phyloP scores from a whole-genome alignment of 345 rosid species.

The Rhodamnia argentea region DNA sequence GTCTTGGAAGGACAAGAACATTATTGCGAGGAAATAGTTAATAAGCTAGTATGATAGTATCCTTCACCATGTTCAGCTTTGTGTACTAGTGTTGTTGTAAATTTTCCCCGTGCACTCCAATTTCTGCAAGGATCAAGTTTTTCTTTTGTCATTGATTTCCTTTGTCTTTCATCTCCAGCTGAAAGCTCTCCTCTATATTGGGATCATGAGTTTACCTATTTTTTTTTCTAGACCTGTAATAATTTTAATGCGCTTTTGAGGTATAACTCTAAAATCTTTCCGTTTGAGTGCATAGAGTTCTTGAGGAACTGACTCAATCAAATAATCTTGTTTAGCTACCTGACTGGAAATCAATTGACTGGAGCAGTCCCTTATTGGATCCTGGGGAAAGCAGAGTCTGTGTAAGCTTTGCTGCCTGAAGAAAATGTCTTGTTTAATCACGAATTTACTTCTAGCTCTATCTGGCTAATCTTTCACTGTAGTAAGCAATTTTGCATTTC shows the following conservation, averaged over 20 bases:
- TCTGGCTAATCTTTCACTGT: not conserved
- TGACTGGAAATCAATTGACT: conserved; percentile 3
- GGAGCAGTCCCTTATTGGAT: conserved; percentile 2
- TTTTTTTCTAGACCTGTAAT: not conserved
- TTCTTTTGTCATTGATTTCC: not conserved
- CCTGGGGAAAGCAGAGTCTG: not conserved
- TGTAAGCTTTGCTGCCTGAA: not conserved
- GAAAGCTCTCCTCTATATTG: not conserved
- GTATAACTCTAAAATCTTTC: not conserved
- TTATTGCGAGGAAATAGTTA: not conserved
- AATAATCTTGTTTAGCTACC: not conserved
- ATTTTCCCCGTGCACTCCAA: not conserved
- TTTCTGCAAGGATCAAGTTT: not conserved
- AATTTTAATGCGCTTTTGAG: not conserved
- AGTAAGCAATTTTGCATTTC: not conserved
- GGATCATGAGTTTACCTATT: not conserved
- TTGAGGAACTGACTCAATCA: not conserved
- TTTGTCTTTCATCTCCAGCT: not conserved
- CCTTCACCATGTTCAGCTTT: not conserved
- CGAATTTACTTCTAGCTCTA: not conserved
- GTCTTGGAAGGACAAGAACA: not conserved
- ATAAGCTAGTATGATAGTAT: not conserved
- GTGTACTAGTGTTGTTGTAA: not conserved
- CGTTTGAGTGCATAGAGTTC: not conserved
- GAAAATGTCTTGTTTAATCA: not conserved